These are phyloP conservation scores for Euptelea pleiosperma DNA, from an alignment of 164 flowering plant genomes.

Conservation along the genomic window DNA sequence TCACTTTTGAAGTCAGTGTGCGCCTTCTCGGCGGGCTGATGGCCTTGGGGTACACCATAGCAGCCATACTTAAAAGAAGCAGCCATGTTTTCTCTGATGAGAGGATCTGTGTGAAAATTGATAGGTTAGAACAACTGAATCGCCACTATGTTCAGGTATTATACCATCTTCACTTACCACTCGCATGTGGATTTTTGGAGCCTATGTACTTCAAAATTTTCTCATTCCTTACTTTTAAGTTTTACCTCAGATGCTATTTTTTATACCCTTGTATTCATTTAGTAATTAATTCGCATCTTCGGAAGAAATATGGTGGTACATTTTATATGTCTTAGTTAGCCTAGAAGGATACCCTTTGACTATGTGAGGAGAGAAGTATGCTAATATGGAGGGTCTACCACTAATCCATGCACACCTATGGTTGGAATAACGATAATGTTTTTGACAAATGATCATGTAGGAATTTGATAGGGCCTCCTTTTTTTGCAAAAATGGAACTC, in stretches of 20 bases:
- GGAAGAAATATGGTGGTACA: not conserved
- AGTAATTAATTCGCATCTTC: not conserved
- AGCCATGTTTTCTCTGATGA: conserved; percentile 85
- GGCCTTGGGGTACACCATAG: conserved; percentile 98
- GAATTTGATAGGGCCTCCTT: not conserved
- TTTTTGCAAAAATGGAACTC: too few species aligned
- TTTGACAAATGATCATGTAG: not conserved
- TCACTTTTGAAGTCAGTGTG: conserved; percentile 96
- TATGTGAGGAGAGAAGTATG: too few species aligned
- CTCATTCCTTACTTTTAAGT: too few species aligned
- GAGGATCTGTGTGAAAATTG: conserved; percentile 80
- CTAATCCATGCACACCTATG: too few species aligned
- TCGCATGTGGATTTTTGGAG: too few species aligned
- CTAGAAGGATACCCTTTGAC: too few species aligned
- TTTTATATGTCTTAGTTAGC: too few species aligned
- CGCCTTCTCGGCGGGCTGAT: conserved; percentile 97
- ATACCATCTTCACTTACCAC: not conserved
- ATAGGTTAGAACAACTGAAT: conserved; percentile 88
- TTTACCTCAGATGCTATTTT: too few species aligned
- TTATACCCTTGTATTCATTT: too few species aligned
- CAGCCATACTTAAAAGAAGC: conserved; percentile 86
- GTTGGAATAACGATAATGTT: not conserved
- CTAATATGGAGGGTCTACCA: not conserved
- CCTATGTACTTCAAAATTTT: too few species aligned
- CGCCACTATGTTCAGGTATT: conserved; percentile 87